phyloP scores from a whole-genome alignment of 495 filamentous ascomycete genomes.

The Trichocladium uniseriatum region DNA sequence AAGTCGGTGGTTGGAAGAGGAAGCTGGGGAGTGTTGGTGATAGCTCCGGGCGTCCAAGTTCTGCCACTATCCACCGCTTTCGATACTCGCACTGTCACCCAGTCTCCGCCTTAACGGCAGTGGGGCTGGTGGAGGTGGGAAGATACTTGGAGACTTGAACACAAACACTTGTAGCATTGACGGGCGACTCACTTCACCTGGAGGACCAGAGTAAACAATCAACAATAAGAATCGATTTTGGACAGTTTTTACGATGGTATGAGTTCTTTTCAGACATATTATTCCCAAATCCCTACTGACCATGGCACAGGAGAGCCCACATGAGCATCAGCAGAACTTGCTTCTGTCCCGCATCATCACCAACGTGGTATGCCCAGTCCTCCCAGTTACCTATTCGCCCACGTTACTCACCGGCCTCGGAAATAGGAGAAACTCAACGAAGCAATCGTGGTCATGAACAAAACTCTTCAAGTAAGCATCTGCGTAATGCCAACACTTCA shows the following conservation, averaged over 20 bases:
- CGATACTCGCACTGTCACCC: constrained; percentile 11
- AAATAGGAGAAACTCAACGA: constrained; percentile 94
- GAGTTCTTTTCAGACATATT: background rate
- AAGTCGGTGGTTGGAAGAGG: background rate
- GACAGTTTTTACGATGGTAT: constrained; percentile 1
- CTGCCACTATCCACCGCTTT: constrained; percentile 21
- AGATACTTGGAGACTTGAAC: background rate
- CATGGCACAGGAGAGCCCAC: constrained; percentile 70
- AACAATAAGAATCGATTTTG: too few species aligned
- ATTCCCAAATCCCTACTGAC: background rate
- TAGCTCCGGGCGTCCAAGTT: constrained; percentile 3
- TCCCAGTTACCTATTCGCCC: too few species aligned
- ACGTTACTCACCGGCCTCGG: background rate
- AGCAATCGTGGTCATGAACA: constrained; percentile 84
- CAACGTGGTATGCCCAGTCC: constrained; percentile 62
- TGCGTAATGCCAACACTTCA: background rate
- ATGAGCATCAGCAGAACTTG: constrained; percentile 93
- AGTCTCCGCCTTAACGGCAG: background rate
- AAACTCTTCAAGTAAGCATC: constrained; percentile 63
- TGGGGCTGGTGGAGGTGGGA: background rate
- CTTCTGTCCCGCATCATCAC: constrained; percentile 92
- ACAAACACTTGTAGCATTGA: too few species aligned
- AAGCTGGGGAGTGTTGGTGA: background rate
- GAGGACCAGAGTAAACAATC: too few species aligned
- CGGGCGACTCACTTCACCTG: too few species aligned